Base-by-base conservation (phyloP, 345 rosid genomes). In the Boechera divaricarpa region DNA sequence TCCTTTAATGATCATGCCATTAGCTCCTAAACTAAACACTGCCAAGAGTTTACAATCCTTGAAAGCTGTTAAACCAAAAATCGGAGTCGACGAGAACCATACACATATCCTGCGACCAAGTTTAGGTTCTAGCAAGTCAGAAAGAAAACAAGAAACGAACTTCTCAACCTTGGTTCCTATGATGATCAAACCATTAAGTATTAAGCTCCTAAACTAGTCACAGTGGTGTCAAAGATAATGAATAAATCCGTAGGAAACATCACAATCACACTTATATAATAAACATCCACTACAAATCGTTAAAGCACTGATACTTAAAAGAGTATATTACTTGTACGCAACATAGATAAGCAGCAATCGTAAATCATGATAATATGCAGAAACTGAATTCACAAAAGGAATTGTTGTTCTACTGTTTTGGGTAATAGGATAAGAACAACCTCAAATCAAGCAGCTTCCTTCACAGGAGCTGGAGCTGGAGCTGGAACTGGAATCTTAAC, bases 401-500 rank as follows among this genome's bases (percentile, higher is more conserved):
- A n/a, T 18, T 5, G 15, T 60, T 58, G 24, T 32, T 64, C 10
- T 18, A 66, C 58, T 18, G 60, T 11, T 63, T 49, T 59, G 54
- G 49, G 9, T 47, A 44, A 1, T 42, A 63, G 10, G 63, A 54
- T 67, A 68, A 61, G 16, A 77, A 69, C 32, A 75, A 75, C 76
- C 76, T 69, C 66, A 38, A 45, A 70, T 83, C 35, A 59, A 35
- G 63, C 42, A 59, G 44, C 63, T 56, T 56, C 39, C 10, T 56
- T 56, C 3, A 56, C 62, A 10, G 76, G 76, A 49, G 70, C 49
- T 44, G 16, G 77, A 10, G 24, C 24, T 21, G 24, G 21, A 0
- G 71, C 85, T 4, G 97, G 86, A 79, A 94, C 85, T 4, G 97
- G 86, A 79, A 94, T 84, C 83, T 86, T 87, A 49, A 86, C 85